Conservation (phyloP, 345 rosid species). For the Populus davidiana region DNA sequence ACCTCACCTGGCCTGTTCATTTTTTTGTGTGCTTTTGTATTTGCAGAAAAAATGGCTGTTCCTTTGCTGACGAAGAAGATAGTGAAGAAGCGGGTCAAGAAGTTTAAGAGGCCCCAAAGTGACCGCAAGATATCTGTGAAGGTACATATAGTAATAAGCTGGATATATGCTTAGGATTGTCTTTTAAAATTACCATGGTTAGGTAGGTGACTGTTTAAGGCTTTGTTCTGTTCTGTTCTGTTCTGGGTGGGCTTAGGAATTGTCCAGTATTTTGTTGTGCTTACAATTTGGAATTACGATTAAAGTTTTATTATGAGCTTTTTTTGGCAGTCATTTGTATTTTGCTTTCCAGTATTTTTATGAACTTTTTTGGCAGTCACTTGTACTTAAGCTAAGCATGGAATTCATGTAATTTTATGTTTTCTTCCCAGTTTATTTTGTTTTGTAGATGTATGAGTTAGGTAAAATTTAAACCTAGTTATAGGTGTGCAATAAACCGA, state of each 20-base stretch:
- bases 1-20: background rate
- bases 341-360: too few species aligned
- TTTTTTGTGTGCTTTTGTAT: background rate
- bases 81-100: constrained; percentile 65
- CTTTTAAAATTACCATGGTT: background rate
- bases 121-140: constrained; percentile 57
- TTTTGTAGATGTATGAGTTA: background rate
- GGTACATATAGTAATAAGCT: constrained; percentile 25
- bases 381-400: too few species aligned
- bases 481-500: constrained; percentile 41
- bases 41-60: constrained; percentile 49
- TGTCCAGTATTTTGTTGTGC: background rate
- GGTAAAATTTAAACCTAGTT: background rate
- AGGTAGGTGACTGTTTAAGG: background rate
- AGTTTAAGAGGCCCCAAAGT: constrained; percentile 66
- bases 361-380: too few species aligned
- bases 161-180: background rate
- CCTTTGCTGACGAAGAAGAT: constrained; percentile 58
- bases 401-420: background rate
- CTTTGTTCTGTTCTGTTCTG: background rate
- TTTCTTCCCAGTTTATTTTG: too few species aligned
- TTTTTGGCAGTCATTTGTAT: too few species aligned
- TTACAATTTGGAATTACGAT: background rate
- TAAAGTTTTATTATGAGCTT: too few species aligned
- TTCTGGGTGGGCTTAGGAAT: background rate